Conservation (phyloP, 305 asterid species). For the Fraxinus albicans region DNA sequence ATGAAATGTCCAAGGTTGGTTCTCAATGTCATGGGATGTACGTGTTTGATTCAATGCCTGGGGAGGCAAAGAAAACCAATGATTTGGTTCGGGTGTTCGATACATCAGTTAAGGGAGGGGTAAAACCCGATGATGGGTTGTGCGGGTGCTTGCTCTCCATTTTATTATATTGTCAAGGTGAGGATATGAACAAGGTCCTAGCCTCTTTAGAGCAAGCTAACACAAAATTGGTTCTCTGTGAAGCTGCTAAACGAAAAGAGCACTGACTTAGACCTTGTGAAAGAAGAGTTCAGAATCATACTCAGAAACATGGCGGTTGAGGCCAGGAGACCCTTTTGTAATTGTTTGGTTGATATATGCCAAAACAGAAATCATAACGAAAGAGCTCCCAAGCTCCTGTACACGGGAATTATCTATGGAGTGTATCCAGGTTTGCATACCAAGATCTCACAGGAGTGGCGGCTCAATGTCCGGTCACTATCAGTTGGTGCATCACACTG, state of each 20-base stretch:
- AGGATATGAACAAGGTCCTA: constrained; percentile 61
- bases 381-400: constrained; percentile 78
- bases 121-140: constrained; percentile 80
- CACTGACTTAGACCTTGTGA: constrained; percentile 40
- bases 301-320: constrained; percentile 58
- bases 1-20: constrained; percentile 26
- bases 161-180: constrained; percentile 55
- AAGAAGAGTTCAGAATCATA: constrained; percentile 58
- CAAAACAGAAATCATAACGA: constrained; percentile 42
- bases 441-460: constrained; percentile 80
- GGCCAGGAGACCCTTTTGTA: constrained; percentile 81
- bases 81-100: constrained; percentile 69
- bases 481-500: constrained; percentile 93
- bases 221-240: constrained; percentile 47
- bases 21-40: constrained; percentile 90
- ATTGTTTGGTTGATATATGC: constrained; percentile 82
- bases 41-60: constrained; percentile 84
- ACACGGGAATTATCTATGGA: constrained; percentile 71
- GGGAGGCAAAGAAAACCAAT: constrained; percentile 72
- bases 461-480: constrained; percentile 68
- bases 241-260: constrained; percentile 38
- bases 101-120: constrained; percentile 52
- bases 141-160: constrained; percentile 86
- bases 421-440: constrained; percentile 85
- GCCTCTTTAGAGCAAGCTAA: constrained; percentile 40